These are phyloP conservation scores for Ogataea allantospora DNA, from an alignment of 805 yeast genomes.

Conservation along the genomic window DNA sequence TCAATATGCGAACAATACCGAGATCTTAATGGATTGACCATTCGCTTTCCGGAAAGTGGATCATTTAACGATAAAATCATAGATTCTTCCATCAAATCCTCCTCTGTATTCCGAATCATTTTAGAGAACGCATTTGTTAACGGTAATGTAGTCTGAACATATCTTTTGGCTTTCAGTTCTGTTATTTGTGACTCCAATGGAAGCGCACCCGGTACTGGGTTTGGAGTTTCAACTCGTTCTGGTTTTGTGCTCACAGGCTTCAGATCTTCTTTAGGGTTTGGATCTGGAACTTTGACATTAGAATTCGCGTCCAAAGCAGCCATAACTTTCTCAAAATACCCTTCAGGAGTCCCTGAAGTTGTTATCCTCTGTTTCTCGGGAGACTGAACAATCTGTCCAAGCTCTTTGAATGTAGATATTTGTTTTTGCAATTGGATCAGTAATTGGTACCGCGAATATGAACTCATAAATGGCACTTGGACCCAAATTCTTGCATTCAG, in stretches of 20 bases:
- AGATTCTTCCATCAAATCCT: slow-evolving; percentile 30
- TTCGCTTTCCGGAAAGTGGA: slow-evolving; percentile 32
- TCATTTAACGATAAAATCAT: slow-evolving; percentile 32
- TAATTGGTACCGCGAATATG: slow-evolving; percentile 10
- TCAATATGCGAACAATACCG: slow-evolving; percentile 36
- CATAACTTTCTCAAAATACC: background rate
- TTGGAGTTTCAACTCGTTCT: too few relatives aligned
- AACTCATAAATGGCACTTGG: slow-evolving; percentile 13
- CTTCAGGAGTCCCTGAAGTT: background rate
- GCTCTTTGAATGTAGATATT: slow-evolving; percentile 8
- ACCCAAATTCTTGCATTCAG: slow-evolving; percentile 13
- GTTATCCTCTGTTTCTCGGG: background rate
- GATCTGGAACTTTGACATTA: too few relatives aligned
- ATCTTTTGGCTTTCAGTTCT: slow-evolving; percentile 1
- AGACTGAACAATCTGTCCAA: slow-evolving; percentile 2
- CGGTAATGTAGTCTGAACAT: too few relatives aligned
- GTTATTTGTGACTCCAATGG: slow-evolving; percentile 6
- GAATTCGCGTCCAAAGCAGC: background rate
- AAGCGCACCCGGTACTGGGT: too few relatives aligned
- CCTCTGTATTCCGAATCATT: too few relatives aligned
- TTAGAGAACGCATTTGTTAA: too few relatives aligned
- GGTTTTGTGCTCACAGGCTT: too few relatives aligned
- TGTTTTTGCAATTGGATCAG: slow-evolving; percentile 14
- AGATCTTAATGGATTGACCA: slow-evolving; percentile 32
- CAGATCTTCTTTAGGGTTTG: too few relatives aligned